Evolutionary conservation across 2,329 filamentous ascomycete genomes (phyloP), one percentile per base, ranked within the genome.

Genomic region (Pseudogymnoascus sp.): DNA sequence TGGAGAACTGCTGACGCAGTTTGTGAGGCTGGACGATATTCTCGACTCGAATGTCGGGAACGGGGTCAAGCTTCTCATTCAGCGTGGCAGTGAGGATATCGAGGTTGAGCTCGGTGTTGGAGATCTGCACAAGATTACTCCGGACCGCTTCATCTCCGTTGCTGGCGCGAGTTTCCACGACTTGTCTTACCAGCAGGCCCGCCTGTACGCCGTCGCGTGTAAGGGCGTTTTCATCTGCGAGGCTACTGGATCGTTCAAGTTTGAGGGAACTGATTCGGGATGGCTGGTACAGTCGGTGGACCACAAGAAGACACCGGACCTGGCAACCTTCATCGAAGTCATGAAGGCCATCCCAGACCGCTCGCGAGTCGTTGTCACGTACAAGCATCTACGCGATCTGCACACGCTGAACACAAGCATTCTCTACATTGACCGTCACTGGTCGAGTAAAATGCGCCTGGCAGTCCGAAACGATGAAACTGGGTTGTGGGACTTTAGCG

Each of bases 151-250:
- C 72, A 89, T 97, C 61, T 90, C 92, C 4, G 93, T 97, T 45
- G 90, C 92, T 42, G 95, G 94, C 18, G 94, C 87, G 25, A 93
- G 92, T 63, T 97, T 99, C 79, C 95, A 99, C 77, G 86, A 96
- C 72, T 80, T 99, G 15, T 99, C 95, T 0, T 99, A 99, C 74
- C 94, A 99, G 72, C 92, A 97, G 75, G 92, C 94, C n/a, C 87
- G 94, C 8, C 82, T 97, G 4, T 97, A 97, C 73, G 93, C 92
- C 35, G 92, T 99, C 63, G 87, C 92, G 8, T 89, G 92, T 69
- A 88, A 92, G 73, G 94, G 94, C 35, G 92, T 99, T 15, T 99
- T 90, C 72, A 88, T 97, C 63, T 97, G 92, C 71, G 94, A 99
- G 75, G 90, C 93, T 4, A 89, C 90, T 1, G 94, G 94, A 2